phyloP scores from a whole-genome alignment of 2,329 filamentous ascomycete genomes.

The Talaromyces amestolkiae region DNA sequence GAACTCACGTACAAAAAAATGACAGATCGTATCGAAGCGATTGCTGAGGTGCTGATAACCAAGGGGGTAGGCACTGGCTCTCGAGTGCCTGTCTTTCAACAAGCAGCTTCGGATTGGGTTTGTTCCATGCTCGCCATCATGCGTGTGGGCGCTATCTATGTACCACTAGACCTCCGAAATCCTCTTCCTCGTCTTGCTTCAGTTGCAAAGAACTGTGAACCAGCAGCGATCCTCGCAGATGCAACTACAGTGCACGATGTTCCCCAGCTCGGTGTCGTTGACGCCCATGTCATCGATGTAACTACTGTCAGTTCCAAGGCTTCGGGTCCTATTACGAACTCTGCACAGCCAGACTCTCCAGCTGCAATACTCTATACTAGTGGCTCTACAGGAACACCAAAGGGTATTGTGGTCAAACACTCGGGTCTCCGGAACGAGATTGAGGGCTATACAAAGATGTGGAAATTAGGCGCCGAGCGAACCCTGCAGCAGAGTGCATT shows the following conservation, averaged over 20 bases:
- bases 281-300: neutral
- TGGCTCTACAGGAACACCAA: slow-evolving; percentile 34
- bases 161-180: slow-evolving; percentile 41
- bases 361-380: slow-evolving; percentile 29
- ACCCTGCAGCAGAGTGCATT: slow-evolving; percentile 21
- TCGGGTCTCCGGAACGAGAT: slow-evolving; percentile 24
- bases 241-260: neutral
- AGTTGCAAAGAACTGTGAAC: slow-evolving; percentile 31
- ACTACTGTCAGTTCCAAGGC: neutral
- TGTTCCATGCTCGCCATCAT: slow-evolving; percentile 35
- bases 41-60: slow-evolving; percentile 31
- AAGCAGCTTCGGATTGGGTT: slow-evolving; percentile 37
- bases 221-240: slow-evolving; percentile 28
- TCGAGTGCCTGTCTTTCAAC: slow-evolving; percentile 42
- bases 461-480: slow-evolving; percentile 13
- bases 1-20: slow-evolving; percentile 40
- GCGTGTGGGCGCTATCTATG: slow-evolving; percentile 35
- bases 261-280: neutral
- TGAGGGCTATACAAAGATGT: slow-evolving; percentile 17
- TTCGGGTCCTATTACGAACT: neutral
- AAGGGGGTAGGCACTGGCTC: slow-evolving; percentile 22
- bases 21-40: slow-evolving; percentile 32
- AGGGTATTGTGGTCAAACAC: slow-evolving; percentile 34
- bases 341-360: neutral
- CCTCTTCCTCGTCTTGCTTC: slow-evolving; percentile 31